These are phyloP conservation scores for Coemansia sp. DNA, from an alignment of 192 early-diverging fungal genomes.

Conservation along the genomic window DNA sequence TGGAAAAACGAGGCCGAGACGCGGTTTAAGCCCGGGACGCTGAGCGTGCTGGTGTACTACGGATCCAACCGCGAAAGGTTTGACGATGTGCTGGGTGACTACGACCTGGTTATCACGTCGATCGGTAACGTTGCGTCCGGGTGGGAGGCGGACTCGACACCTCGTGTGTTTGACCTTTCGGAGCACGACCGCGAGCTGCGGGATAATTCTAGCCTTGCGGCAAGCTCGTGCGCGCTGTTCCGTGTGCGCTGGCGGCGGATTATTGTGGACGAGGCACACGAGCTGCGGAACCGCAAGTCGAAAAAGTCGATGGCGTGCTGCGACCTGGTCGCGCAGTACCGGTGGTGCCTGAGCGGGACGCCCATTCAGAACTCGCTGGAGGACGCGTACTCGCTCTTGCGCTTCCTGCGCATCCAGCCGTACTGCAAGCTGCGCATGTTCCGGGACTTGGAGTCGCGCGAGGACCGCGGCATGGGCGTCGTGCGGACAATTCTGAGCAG, in stretches of 20 bases:
- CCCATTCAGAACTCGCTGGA: slow-evolving; percentile 68
- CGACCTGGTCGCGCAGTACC: slow-evolving; percentile 46
- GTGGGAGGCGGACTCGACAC: background rate
- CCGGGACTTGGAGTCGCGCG: slow-evolving; percentile 52
- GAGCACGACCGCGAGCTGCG: background rate
- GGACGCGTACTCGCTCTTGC: slow-evolving; percentile 68
- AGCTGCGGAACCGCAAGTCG: slow-evolving; percentile 60
- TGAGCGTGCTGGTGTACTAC: slow-evolving; percentile 65
- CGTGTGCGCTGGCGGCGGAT: slow-evolving; percentile 47
- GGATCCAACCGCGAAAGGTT: slow-evolving; percentile 35
- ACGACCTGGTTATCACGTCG: slow-evolving; percentile 59
- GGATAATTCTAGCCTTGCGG: too few species aligned
- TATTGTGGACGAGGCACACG: slow-evolving; percentile 65
- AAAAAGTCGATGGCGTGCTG: slow-evolving; percentile 50
- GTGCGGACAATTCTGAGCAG: slow-evolving; percentile 54
- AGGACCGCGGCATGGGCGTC: slow-evolving; percentile 24
- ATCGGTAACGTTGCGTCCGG: slow-evolving; percentile 36
- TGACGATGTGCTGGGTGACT: slow-evolving; percentile 36
- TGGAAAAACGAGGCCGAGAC: slow-evolving; percentile 67
- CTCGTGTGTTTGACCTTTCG: background rate
- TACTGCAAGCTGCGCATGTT: slow-evolving; percentile 56
- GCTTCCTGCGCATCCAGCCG: slow-evolving; percentile 63
- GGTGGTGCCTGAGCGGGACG: slow-evolving; percentile 70
- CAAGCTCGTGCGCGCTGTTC: slow-evolving; percentile 53
- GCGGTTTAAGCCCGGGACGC: slow-evolving; percentile 52